Evolutionary conservation across 139 green algal genomes (phyloP), one percentile per base, ranked within the genome.

Genomic region (Monoraphidium neglectum): DNA sequence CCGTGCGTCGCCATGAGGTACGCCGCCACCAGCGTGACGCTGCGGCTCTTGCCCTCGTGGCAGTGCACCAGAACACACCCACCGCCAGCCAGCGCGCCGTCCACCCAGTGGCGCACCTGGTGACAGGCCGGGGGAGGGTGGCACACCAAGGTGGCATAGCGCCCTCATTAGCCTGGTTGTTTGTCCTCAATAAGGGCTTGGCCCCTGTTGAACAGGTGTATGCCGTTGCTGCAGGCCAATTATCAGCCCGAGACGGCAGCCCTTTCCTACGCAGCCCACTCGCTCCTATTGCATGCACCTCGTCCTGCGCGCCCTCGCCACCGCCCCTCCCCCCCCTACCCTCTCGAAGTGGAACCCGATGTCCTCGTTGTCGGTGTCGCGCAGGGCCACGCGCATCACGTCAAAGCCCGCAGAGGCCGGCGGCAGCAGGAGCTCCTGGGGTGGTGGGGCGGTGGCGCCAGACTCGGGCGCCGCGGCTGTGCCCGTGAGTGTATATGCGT

Each of bases 61-160:
- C 95, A 98, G 87, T 98, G 95, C 65, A 98, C 90, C 61, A 98
- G 79, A 61, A 94, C 87, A 32, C 72, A 78, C 12, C 84, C 86
- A 28, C 81, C 81, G 2, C 38, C 56, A n/a, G 68, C 74, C 32
- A 82, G 51, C 24, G 81, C 89, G 21, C 61, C 72, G 32, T 90
- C 65, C 2, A 79, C 70, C 72, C 72, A 77, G 21, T 26, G 10
- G 13, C 33, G 40, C 24, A 70, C 72, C 59, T 77, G 70, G 28
- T 30, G 24, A n/a, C n/a, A n/a, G n/a, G n/a, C n/a, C n/a, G n/a
- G n/a, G n/a, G n/a, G n/a, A n/a, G n/a, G n/a, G n/a, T n/a, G n/a
- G n/a, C n/a, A n/a, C n/a, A n/a, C n/a, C n/a, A n/a, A n/a, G n/a
- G n/a, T n/a, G n/a, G n/a, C n/a, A n/a, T n/a, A n/a, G n/a, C n/a